A percentile compares a stretch with the other conserved stretches of the same genome.
Conservation (phyloP, 1,284 basidiomycete species). For the Erythrobasidium hasegawianum region DNA sequence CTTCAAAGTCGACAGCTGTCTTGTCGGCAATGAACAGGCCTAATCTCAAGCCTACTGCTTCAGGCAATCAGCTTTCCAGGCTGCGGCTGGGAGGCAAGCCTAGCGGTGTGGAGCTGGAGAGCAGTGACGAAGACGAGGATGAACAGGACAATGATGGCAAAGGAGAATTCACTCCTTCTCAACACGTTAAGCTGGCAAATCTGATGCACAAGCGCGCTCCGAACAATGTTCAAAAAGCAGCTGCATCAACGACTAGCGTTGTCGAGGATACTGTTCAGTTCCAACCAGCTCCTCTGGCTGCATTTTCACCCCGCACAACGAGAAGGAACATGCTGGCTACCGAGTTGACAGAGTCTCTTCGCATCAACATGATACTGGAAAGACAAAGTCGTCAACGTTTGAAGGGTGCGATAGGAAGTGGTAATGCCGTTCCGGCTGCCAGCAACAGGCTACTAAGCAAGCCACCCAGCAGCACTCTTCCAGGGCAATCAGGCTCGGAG, state of each 20-base stretch:
- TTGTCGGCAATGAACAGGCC: conserved; percentile 48
- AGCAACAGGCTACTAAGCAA: conserved; percentile 2
- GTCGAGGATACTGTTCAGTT: not conserved
- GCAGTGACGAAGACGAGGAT: conserved; percentile 59
- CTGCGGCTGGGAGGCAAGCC: conserved; percentile 55
- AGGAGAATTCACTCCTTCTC: conserved; percentile 30
- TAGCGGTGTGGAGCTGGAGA: conserved; percentile 64
- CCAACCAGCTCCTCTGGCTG: conserved; percentile 47
- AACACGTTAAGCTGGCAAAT: conserved; percentile 22
- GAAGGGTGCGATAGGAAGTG: not conserved
- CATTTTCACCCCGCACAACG: conserved; percentile 78
- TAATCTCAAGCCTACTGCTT: conserved; percentile 35
- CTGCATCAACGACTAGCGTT: not conserved
- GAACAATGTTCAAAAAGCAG: not conserved
- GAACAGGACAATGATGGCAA: conserved; percentile 49
- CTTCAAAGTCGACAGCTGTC: conserved; percentile 64
- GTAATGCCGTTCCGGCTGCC: conserved; percentile 8
- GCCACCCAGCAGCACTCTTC: too few relatives aligned
- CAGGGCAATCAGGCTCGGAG: conserved; percentile 4
- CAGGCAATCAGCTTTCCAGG: conserved; percentile 19
- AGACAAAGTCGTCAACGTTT: conserved; percentile 49
- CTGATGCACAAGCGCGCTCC: conserved; percentile 11
- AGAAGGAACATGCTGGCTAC: conserved; percentile 75
- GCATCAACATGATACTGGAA: conserved; percentile 80
- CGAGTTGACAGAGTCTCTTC: conserved; percentile 77